Base-by-base conservation (phyloP, 2,329 filamentous ascomycete genomes). In the Cyclaneusma minus region DNA sequence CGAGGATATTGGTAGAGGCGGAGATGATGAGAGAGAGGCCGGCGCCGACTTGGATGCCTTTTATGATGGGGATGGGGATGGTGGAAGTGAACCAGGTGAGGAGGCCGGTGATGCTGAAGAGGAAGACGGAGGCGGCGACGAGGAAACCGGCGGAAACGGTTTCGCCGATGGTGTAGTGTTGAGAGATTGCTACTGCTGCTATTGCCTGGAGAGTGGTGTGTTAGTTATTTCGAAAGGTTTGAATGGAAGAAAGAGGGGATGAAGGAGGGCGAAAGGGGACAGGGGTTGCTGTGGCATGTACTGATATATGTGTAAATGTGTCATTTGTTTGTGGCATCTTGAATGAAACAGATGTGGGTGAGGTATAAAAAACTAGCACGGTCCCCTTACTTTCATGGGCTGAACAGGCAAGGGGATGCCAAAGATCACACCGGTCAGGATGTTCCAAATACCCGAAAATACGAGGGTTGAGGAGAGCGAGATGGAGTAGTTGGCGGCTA, bases 21-120 rank as follows among this genome's bases (percentile, higher is more conserved):
- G 80, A 78, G 30, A 92, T 64, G 28, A 84, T 67, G 10, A 95
- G 64, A 10, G 78, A 83, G 24, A 95, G 58, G 2, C 87, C 87
- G 4, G 87, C 87, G 19, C 87, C 87, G 24, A 94, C 70, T 52
- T 95, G 89, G 37, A 95, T 94, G 16, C 87, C 87, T 47, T 92
- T 93, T 28, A 95, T 75, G 1, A 95, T 78, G 0, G 85, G 81
- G 9, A 85, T 68, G 1, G 87, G 87, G 6, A 91, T 77, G 9
- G 73, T 60, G n/a, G 60, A 54, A 6, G 79, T 74, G 27, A 82
- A 72, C 62, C 72, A 77, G 30, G 62, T 63, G 16, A 94, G 58
- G n/a, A 89, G 53, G 1, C 87, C 82, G 0, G 83, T 91, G 4
- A 73, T 46, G 43, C 78, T 85, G 47, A 94, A 71, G 1, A 91